Conservation (phyloP, 2,329 filamentous ascomycete species). For the Rhinocladiella mackenziei region DNA sequence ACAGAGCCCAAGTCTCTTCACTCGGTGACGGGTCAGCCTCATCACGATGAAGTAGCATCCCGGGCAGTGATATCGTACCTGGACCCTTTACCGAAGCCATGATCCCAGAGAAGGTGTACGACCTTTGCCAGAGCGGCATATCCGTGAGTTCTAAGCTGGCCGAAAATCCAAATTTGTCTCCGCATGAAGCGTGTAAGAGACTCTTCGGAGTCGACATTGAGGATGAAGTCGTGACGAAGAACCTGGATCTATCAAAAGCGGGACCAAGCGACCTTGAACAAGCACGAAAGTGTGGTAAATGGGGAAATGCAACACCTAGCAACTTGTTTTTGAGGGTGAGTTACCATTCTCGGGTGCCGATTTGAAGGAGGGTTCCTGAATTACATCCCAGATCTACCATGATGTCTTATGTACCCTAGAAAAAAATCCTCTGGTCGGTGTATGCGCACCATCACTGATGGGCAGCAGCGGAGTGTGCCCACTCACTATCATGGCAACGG, state of each 20-base stretch:
- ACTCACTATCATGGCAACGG: slow-evolving; percentile 63
- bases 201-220: slow-evolving; percentile 47
- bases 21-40: no score
- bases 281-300: slow-evolving; percentile 61
- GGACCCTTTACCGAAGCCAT: no score
- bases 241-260: slow-evolving; percentile 24
- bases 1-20: no score
- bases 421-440: slow-evolving; percentile 40
- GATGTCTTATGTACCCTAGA: slow-evolving; percentile 52
- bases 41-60: no score
- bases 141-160: slow-evolving; percentile 59
- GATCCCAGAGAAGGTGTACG: slow-evolving; percentile 43
- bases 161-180: slow-evolving; percentile 50
- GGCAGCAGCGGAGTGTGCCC: slow-evolving; percentile 62
- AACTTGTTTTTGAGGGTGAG: slow-evolving; percentile 61
- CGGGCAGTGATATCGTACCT: no score
- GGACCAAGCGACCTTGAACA: slow-evolving; percentile 48
- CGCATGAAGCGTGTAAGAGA: slow-evolving; percentile 53
- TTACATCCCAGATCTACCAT: slow-evolving; percentile 54
- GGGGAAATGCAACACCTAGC: slow-evolving; percentile 61
- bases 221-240: slow-evolving; percentile 14
- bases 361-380: not conserved
- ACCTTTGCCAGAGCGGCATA: slow-evolving; percentile 50
- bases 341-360: slow-evolving; percentile 1
- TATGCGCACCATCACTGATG: slow-evolving; percentile 57